Percentiles rank a stretch among this genome's conserved stretches.
These are phyloP conservation scores for Sphagnum magellanicum DNA, from an alignment of 228 moss, liverwort and hornwort species.

Conservation along the genomic window DNA sequence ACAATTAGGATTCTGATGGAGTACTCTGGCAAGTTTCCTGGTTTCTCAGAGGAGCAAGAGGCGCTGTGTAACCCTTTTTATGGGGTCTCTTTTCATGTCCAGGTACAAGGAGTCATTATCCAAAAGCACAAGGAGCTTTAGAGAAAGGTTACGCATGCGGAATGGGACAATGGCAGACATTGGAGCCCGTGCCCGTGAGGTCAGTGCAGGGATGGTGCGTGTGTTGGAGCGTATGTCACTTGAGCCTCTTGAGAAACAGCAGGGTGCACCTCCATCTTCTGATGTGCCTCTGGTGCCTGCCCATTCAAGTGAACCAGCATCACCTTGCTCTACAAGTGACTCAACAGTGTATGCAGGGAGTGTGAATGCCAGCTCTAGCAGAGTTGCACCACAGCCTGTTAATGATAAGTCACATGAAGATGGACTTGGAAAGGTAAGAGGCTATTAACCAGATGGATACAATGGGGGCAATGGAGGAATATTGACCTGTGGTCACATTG, in stretches of 20 bases:
- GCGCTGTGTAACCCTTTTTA: not conserved
- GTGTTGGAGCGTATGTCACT: conserved; percentile 73
- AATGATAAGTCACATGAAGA: not conserved
- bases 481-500: conserved; percentile 1
- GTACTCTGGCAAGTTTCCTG: not conserved
- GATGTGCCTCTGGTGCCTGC: conserved; percentile 18
- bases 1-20: not conserved
- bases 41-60: not conserved
- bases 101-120: conserved; percentile 78
- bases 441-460: not conserved
- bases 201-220: conserved; percentile 71
- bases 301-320: conserved; percentile 29
- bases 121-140: conserved; percentile 69
- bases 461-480: not conserved
- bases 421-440: not conserved
- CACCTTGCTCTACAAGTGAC: conserved; percentile 33
- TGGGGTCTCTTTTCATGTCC: conserved; percentile 1
- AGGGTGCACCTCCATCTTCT: conserved; percentile 18
- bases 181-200: conserved; percentile 65
- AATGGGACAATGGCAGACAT: conserved; percentile 73
- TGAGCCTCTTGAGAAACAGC: conserved; percentile 40
- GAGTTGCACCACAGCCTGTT: conserved; percentile 9
- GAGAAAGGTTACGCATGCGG: conserved; percentile 63
- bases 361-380: conserved; percentile 34
- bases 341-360: conserved; percentile 18